Evolutionary conservation across 1,139 yeast species (phyloP).

Genomic region (Pichia sp.): DNA sequence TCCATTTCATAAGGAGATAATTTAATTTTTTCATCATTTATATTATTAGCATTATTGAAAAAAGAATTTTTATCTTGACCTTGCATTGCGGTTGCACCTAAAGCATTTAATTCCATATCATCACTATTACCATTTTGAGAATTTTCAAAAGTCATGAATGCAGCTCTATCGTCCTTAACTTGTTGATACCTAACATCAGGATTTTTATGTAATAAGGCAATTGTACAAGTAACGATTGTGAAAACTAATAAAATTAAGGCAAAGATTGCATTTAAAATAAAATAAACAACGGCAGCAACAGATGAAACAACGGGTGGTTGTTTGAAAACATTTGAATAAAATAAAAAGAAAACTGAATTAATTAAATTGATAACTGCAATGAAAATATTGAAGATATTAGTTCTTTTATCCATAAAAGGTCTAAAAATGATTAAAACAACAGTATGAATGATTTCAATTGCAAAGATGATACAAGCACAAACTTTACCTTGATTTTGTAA

Average conservation of each 20-base stretch:
- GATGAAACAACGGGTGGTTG: constrained; percentile 87
- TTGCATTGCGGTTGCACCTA: constrained; percentile 83
- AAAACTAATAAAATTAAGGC: constrained; percentile 76
- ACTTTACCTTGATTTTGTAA: constrained; percentile 73
- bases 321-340: constrained; percentile 77
- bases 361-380: constrained; percentile 73
- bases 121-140: constrained; percentile 38
- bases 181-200: constrained; percentile 97
- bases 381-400: constrained; percentile 84
- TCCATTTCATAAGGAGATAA: constrained; percentile 84
- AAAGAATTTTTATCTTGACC: constrained; percentile 49
- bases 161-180: constrained; percentile 92
- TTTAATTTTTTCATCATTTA: constrained; percentile 75
- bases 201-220: constrained; percentile 80
- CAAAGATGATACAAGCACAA: constrained; percentile 73
- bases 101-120: constrained; percentile 76
- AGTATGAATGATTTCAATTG: constrained; percentile 65
- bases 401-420: constrained; percentile 92
- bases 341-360: constrained; percentile 79
- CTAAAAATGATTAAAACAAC: constrained; percentile 59
- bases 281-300: constrained; percentile 88
- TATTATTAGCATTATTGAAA: constrained; percentile 47
- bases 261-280: constrained; percentile 81
- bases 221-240: constrained; percentile 79
- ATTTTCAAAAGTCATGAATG: constrained; percentile 60